These are phyloP conservation scores for Fomitopsis palustris DNA, from an alignment of 1,284 basidiomycete genomes.

Conservation along the genomic window DNA sequence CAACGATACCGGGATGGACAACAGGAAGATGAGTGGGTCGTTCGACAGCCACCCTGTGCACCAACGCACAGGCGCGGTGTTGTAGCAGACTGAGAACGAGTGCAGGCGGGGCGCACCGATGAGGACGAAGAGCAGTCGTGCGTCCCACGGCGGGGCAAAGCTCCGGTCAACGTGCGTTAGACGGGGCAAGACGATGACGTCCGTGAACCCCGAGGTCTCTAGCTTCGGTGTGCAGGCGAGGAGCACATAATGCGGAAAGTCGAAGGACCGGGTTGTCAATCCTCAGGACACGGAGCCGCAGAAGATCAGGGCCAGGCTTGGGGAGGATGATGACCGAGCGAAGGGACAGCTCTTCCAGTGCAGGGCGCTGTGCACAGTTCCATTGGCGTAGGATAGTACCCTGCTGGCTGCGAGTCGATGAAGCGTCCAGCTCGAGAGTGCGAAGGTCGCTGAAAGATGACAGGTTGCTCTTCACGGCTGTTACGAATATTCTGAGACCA, in stretches of 20 bases:
- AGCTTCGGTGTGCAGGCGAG: background rate
- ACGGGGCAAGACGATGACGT: background rate
- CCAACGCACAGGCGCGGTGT: background rate
- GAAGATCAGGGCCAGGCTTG: background rate
- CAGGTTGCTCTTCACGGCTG: background rate
- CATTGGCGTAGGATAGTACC: background rate
- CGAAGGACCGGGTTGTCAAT: background rate
- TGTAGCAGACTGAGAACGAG: slow-evolving; percentile 1
- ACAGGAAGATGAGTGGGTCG: background rate
- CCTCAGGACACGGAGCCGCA: background rate
- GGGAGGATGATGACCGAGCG: background rate
- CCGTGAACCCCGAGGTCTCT: background rate
- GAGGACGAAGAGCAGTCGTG: background rate
- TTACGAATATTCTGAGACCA: background rate
- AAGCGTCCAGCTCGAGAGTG: background rate
- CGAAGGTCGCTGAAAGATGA: background rate
- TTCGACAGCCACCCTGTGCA: background rate
- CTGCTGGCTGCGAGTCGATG: background rate
- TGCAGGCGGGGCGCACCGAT: background rate
- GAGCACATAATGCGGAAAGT: background rate
- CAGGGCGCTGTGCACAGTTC: background rate
- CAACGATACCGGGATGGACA: background rate
- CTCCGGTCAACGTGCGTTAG: background rate
- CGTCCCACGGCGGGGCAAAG: background rate
- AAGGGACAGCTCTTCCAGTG: background rate